These are phyloP conservation scores for Trebouxia gelatinosa DNA, from an alignment of 163 green algal species.

Conservation along the genomic window DNA sequence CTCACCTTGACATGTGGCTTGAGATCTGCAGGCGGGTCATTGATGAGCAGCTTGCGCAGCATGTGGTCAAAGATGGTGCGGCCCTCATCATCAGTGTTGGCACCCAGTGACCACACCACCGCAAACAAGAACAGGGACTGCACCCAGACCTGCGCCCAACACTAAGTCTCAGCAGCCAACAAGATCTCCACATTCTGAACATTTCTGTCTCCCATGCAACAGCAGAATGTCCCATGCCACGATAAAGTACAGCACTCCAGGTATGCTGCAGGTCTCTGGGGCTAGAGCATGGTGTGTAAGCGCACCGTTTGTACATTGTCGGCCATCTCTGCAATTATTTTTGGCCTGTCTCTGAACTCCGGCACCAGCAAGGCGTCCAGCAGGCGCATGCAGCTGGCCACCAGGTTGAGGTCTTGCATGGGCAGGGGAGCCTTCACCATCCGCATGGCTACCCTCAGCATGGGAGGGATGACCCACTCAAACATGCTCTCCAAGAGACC, in stretches of 20 bases:
- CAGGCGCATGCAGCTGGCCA: constrained; percentile 54
- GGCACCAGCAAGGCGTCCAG: constrained; percentile 59
- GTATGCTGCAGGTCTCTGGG: neutral
- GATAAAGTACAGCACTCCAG: neutral
- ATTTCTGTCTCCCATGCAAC: too few relatives aligned
- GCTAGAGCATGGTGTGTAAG: neutral
- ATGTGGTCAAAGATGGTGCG: constrained; percentile 37
- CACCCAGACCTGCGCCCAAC: constrained; percentile 30
- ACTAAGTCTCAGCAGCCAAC: too few relatives aligned
- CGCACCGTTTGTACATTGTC: constrained; percentile 44
- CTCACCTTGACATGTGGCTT: constrained; percentile 50
- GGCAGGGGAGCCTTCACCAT: constrained; percentile 34
- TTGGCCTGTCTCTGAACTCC: constrained; percentile 46
- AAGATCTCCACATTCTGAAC: too few relatives aligned
- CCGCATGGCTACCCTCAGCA: constrained; percentile 54
- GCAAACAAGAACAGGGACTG: constrained; percentile 43
- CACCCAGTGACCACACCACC: constrained; percentile 40
- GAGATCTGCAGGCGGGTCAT: constrained; percentile 45
- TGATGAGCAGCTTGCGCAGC: constrained; percentile 39
- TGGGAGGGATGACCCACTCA: constrained; percentile 72
- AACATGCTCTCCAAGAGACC: constrained; percentile 44
- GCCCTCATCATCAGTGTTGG: constrained; percentile 40
- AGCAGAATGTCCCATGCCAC: too few relatives aligned
- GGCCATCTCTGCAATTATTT: constrained; percentile 45
- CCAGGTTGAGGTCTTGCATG: constrained; percentile 50